Evolutionary conservation across 805 yeast genomes (phyloP).

Genomic region (Komagataella pseudopastoris): DNA sequence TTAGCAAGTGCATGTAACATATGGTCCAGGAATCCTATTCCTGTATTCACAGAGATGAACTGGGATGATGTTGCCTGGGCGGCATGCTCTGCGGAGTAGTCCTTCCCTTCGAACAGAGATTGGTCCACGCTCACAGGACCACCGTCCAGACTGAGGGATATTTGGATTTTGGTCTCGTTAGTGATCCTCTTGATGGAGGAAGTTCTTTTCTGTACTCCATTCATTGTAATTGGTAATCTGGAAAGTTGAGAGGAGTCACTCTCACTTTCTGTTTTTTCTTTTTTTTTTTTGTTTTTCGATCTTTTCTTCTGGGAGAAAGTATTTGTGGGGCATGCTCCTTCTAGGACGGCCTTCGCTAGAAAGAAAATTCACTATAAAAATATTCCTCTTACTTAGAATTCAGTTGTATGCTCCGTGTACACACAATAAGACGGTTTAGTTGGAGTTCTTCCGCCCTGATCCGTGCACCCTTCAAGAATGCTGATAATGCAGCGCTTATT

Average conservation of each 20-base stretch:
- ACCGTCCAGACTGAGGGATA: conserved; percentile 75
- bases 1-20: conserved; percentile 96
- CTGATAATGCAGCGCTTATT: neutral
- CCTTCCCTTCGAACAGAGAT: conserved; percentile 33
- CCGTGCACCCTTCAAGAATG: neutral
- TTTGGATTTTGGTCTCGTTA: conserved; percentile 88
- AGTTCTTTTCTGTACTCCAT: conserved; percentile 9
- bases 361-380: neutral
- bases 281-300: neutral
- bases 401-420: neutral
- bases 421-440: neutral
- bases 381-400: neutral
- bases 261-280: neutral
- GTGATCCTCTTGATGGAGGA: conserved; percentile 59
- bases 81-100: conserved; percentile 37
- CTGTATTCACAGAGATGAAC: conserved; percentile 71
- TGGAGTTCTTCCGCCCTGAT: neutral
- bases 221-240: neutral
- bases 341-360: neutral
- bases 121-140: conserved; percentile 56
- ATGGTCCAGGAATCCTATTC: conserved; percentile 92
- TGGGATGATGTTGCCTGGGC: conserved; percentile 60
- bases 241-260: neutral
- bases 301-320: neutral
- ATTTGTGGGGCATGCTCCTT: neutral